Evolutionary conservation across 768 basidiomycete species (phyloP), one percentile per base, ranked within the genome.

Genomic region (Russula foetens): DNA sequence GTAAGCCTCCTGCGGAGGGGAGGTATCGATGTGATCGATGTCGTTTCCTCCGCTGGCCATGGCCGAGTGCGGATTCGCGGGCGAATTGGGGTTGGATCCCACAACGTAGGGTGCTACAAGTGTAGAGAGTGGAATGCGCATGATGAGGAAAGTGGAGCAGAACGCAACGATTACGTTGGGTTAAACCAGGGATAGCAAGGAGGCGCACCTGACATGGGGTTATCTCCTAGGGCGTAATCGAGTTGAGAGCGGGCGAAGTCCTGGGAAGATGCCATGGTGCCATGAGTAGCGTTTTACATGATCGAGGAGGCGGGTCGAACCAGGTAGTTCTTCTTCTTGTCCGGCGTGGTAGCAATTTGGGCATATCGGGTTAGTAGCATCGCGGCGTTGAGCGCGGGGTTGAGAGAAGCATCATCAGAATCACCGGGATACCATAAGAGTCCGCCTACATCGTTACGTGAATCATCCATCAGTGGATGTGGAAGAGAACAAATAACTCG

Each of bases 81-180:
- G 93, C 14, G 95, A 88, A 70, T 96, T 95, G 1, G 93, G 91
- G 72, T 96, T 92, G 50, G 79, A 75, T 41, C 95, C 94, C 24
- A 97, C 92, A 51, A 97, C 73, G 71, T 97, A 98, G 1, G 89
- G 86, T 11, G 82, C 88, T 35, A 35, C 35, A 35, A 35, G n/a
- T n/a, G n/a, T n/a, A n/a, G n/a, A n/a, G n/a, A n/a, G n/a, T 85
- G 64, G 67, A 26, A 41, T 11, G 45, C 63, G 66, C 17, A 49
- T 39, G 28, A 49, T 54, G 23, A 56, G 23, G n/a, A 38, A 31
- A 7, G 41, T 4, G 41, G 11, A 15, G 35, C 35, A 35, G 4
- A 35, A 12, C 35, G 35, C 11, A 35, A 44, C 19, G n/a, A n/a
- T n/a, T n/a, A n/a, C n/a, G n/a, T n/a, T 6, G 17, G 19, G 31